phyloP scores from a whole-genome alignment of 306 rosid species.

The Rosa chinensis region DNA sequence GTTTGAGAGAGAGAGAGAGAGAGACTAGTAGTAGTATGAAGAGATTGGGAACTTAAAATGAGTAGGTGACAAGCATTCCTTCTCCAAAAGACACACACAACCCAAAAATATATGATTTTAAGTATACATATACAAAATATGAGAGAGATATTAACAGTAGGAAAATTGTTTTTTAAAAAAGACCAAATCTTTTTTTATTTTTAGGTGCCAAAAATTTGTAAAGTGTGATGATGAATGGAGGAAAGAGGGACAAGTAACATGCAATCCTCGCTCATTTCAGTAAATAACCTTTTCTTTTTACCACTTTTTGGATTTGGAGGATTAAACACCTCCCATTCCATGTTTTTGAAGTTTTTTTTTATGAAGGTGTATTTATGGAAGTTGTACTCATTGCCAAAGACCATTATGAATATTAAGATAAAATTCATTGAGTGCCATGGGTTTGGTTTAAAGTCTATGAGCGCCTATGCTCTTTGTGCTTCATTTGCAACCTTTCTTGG shows the following conservation, averaged over 20 bases:
- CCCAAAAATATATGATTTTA: slow-evolving; percentile 37
- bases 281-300: slow-evolving; percentile 33
- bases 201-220: slow-evolving; percentile 30
- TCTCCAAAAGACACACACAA: slow-evolving; percentile 70
- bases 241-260: slow-evolving; percentile 64
- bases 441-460: slow-evolving; percentile 11
- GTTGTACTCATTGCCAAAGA: slow-evolving; percentile 29
- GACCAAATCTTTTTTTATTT: slow-evolving; percentile 7
- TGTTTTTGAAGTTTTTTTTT: neutral
- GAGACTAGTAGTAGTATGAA: neutral
- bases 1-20: slow-evolving; percentile 17
- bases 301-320: slow-evolving; percentile 22
- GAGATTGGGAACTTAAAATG: slow-evolving; percentile 56
- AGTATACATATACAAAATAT: neutral
- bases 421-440: slow-evolving; percentile 22
- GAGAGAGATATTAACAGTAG: slow-evolving; percentile 18
- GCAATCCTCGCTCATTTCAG: slow-evolving; percentile 57
- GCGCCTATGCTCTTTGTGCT: slow-evolving; percentile 12
- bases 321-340: slow-evolving; percentile 4
- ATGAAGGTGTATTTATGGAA: slow-evolving; percentile 3
- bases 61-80: slow-evolving; percentile 98
- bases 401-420: slow-evolving; percentile 16
- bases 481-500: slow-evolving; percentile 13
- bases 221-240: slow-evolving; percentile 49
- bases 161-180: slow-evolving; percentile 3